Percentiles rank a stretch among this genome's conserved stretches.
Evolutionary conservation across 2,329 filamentous ascomycete genomes (phyloP).

Genomic region (Magnaporthiopsis poae): DNA sequence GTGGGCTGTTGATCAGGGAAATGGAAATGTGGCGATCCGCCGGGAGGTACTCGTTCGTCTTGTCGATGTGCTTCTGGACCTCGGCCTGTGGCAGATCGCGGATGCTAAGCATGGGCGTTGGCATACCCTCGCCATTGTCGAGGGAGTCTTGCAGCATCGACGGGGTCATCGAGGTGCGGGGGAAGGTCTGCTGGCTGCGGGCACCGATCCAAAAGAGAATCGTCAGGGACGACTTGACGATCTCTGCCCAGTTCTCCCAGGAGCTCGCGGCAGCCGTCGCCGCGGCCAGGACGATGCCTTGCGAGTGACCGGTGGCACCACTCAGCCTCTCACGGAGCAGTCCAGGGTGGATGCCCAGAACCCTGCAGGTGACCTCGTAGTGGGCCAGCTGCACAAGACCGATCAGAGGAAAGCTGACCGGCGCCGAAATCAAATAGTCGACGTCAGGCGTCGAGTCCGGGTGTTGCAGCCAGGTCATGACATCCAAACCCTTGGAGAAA

Average conservation of each 20-base stretch:
- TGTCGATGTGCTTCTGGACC: conserved; percentile 92
- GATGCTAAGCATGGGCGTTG: conserved; percentile 96
- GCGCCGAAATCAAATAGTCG: conserved; percentile 88
- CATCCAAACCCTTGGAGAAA: conserved; percentile 91
- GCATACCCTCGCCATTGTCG: conserved; percentile 87
- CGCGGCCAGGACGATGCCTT: conserved; percentile 88
- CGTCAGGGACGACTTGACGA: conserved; percentile 70
- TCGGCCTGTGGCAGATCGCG: conserved; percentile 79
- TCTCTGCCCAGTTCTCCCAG: conserved; percentile 83
- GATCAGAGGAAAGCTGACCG: conserved; percentile 91
- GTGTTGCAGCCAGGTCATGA: conserved; percentile 86
- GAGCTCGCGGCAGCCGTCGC: conserved; percentile 81
- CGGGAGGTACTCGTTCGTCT: conserved; percentile 91
- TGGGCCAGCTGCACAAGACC: conserved; percentile 92
- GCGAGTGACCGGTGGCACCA: conserved; percentile 90
- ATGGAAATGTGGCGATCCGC: conserved; percentile 87
- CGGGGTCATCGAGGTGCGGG: conserved; percentile 84
- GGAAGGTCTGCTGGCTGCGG: conserved; percentile 93
- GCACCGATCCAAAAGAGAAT: conserved; percentile 98
- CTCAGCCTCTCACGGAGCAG: conserved; percentile 74
- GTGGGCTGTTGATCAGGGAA: conserved; percentile 90
- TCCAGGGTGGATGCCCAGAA: conserved; percentile 79
- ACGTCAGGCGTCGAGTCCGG: conserved; percentile 82
- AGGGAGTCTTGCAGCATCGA: conserved; percentile 84
- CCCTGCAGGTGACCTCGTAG: conserved; percentile 88